phyloP scores from a whole-genome alignment of 1,139 yeast species.

The Taphrina flavorubra region DNA sequence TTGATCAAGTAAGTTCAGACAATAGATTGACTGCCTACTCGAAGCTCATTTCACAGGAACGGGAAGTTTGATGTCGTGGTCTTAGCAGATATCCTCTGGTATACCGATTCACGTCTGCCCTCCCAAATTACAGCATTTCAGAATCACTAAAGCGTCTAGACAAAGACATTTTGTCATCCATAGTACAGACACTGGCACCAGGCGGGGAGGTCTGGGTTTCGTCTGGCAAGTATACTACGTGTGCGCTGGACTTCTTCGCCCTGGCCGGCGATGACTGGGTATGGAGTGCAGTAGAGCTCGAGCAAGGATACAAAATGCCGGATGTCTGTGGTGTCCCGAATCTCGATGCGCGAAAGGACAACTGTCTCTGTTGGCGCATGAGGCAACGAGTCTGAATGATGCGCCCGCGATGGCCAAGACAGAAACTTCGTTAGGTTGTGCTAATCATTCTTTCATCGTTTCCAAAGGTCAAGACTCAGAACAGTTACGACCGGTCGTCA shows the following conservation, averaged over 20 bases:
- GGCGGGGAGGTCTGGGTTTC: constrained; percentile 24
- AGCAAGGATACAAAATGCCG: constrained; percentile 8
- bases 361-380: constrained; percentile 29
- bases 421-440: not conserved
- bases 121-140: not conserved
- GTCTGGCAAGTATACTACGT: constrained; percentile 24
- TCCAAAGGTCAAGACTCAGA: too few relatives aligned
- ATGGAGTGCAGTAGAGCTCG: constrained; percentile 4
- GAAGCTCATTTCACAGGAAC: constrained; percentile 3
- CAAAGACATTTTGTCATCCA: constrained; percentile 8
- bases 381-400: not conserved
- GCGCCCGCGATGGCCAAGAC: too few relatives aligned
- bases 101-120: constrained; percentile 16
- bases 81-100: constrained; percentile 29
- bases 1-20: constrained; percentile 1
- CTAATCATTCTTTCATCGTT: not conserved
- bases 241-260: constrained; percentile 22
- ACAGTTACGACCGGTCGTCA: too few relatives aligned
- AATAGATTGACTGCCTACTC: not conserved
- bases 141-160: not conserved
- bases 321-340: constrained; percentile 19
- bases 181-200: constrained; percentile 1
- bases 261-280: constrained; percentile 16
- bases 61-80: constrained; percentile 20
- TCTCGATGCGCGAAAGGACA: constrained; percentile 25